Evolutionary conservation across 2,329 filamentous ascomycete genomes (phyloP).

Genomic region (Furcasterigmium sp.): DNA sequence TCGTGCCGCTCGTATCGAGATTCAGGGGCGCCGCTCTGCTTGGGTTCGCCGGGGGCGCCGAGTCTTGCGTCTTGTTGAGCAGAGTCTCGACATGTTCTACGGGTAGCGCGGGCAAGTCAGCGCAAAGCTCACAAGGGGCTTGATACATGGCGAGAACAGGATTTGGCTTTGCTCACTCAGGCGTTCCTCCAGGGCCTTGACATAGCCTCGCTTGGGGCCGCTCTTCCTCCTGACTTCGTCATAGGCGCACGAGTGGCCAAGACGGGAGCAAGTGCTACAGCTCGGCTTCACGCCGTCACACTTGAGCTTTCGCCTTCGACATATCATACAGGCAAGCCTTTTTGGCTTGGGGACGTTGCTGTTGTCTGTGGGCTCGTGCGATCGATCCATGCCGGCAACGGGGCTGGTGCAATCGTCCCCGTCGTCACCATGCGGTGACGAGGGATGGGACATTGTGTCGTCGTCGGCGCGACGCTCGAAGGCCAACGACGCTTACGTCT

Average conservation of each 20-base stretch:
- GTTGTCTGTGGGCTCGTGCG: slow-evolving; percentile 42
- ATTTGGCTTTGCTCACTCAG: slow-evolving; percentile 58
- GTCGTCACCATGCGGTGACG: background rate
- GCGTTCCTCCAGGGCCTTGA: slow-evolving; percentile 88
- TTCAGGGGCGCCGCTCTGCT: slow-evolving; percentile 21
- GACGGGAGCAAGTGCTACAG: slow-evolving; percentile 82
- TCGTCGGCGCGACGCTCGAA: background rate
- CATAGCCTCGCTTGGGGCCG: slow-evolving; percentile 89
- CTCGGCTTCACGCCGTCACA: slow-evolving; percentile 82
- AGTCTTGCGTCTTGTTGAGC: slow-evolving; percentile 68
- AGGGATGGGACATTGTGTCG: background rate
- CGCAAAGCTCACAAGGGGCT: no score
- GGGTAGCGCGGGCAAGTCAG: no score
- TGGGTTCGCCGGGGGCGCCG: slow-evolving; percentile 23
- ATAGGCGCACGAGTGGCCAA: slow-evolving; percentile 83
- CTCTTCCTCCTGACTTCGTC: slow-evolving; percentile 93
- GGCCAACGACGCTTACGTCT: background rate
- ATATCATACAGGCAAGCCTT: slow-evolving; percentile 90
- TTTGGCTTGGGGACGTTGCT: slow-evolving; percentile 71
- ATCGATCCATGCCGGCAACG: slow-evolving; percentile 20
- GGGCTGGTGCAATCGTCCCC: slow-evolving; percentile 5
- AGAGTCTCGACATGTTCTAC: slow-evolving; percentile 89
- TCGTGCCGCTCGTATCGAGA: background rate
- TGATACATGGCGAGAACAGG: background rate
- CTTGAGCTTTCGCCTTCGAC: slow-evolving; percentile 84